Conservation (phyloP, 495 filamentous ascomycete species). For the Penicillium flavigenum region DNA sequence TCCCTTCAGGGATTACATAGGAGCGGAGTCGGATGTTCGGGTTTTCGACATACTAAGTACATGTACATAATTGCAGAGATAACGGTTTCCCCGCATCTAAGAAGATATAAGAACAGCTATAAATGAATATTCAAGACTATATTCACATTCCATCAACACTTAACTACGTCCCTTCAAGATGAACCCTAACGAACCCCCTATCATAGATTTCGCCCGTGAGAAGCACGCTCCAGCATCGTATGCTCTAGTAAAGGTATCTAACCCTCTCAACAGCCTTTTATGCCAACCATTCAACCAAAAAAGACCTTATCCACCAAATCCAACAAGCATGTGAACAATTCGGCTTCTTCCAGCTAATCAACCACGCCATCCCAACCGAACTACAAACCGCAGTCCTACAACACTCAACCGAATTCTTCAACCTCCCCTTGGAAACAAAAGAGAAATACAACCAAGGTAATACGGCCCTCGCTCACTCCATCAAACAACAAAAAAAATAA, state of each 20-base stretch:
- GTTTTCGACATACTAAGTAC: not conserved
- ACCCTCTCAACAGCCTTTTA: constrained; percentile 18
- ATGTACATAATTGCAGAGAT: not conserved
- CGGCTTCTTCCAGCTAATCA: constrained; percentile 81
- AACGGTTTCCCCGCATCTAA: not conserved
- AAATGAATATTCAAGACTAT: not conserved
- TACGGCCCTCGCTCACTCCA: not conserved
- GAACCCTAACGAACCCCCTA: constrained; percentile 12
- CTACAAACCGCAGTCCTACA: constrained; percentile 64
- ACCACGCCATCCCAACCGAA: constrained; percentile 69
- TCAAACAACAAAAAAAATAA: not conserved
- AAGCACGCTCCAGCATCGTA: not conserved
- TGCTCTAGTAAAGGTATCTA: not conserved
- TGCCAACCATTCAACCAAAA: constrained; percentile 11
- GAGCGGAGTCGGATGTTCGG: not conserved
- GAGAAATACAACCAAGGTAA: constrained; percentile 27
- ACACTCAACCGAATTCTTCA: constrained; percentile 71
- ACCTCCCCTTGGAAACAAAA: constrained; percentile 62
- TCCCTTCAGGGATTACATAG: not conserved
- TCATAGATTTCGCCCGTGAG: constrained; percentile 21
- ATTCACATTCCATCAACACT: not conserved
- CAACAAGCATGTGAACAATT: constrained; percentile 47
- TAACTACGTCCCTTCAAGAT: not conserved
- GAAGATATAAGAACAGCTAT: not conserved
- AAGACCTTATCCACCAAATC: constrained; percentile 15